Conservation (phyloP, 176 grass and related monocot genomes). For the Cymbopogon citratus region DNA sequence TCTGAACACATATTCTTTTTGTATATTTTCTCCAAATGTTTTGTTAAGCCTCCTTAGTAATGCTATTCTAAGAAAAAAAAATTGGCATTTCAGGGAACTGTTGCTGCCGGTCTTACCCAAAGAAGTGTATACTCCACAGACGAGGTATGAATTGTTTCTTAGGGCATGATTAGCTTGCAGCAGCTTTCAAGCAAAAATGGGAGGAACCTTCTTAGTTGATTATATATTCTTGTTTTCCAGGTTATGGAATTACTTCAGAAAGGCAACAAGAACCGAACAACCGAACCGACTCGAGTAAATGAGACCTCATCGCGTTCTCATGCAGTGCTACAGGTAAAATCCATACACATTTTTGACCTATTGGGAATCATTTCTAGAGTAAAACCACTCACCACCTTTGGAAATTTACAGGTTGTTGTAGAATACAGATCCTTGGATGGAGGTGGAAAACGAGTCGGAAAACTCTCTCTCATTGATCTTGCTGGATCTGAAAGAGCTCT, state of each 20-base stretch:
- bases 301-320: slow-evolving; percentile 96
- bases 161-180: slow-evolving; percentile 7
- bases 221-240: slow-evolving; percentile 33
- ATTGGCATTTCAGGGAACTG: slow-evolving; percentile 61
- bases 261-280: slow-evolving; percentile 93
- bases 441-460: slow-evolving; percentile 50
- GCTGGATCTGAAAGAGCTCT: slow-evolving; percentile 96
- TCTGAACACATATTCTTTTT: not conserved
- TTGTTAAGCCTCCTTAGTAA: not conserved
- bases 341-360: not conserved
- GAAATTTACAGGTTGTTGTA: slow-evolving; percentile 59
- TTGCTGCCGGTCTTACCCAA: slow-evolving; percentile 89
- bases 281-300: slow-evolving; percentile 81
- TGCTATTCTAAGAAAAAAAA: slow-evolving; percentile 14
- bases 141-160: slow-evolving; percentile 51
- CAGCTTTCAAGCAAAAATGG: slow-evolving; percentile 13
- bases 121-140: slow-evolving; percentile 93
- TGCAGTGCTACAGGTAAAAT: slow-evolving; percentile 81
- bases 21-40: not conserved
- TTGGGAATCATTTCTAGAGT: not conserved
- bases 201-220: slow-evolving; percentile 6
- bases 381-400: not conserved
- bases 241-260: slow-evolving; percentile 96
- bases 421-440: slow-evolving; percentile 77
- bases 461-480: slow-evolving; percentile 90